A percentile compares a stretch with the other conserved stretches of the same genome.
Conservation (phyloP, 805 yeast genomes). For the Torulaspora delbrueckii region DNA sequence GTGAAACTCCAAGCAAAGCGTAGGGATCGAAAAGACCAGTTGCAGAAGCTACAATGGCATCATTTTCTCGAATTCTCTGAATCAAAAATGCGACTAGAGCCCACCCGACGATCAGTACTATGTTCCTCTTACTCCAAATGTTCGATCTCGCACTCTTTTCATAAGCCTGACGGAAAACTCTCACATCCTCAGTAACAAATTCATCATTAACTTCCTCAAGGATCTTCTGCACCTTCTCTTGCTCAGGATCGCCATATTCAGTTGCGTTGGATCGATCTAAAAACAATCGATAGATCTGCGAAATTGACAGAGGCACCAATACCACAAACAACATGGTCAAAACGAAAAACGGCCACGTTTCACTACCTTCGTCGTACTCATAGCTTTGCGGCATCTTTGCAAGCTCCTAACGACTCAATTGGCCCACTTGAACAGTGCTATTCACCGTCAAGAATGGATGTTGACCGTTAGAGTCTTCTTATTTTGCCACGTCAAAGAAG, state of each 20-base stretch:
- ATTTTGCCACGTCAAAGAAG: not conserved
- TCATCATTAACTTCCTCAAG: conserved; percentile 20
- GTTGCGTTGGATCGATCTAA: conserved; percentile 14
- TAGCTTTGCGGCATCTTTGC: conserved; percentile 32
- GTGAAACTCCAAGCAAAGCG: conserved; percentile 69
- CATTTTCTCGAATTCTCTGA: conserved; percentile 37
- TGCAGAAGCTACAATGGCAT: conserved; percentile 44
- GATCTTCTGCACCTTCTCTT: conserved; percentile 7
- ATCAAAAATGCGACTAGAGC: conserved; percentile 42
- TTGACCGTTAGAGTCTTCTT: not conserved
- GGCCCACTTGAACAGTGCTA: not conserved
- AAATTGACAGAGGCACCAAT: conserved; percentile 58
- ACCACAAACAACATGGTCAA: conserved; percentile 65
- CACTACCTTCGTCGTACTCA: conserved; percentile 78
- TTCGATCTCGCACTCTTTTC: conserved; percentile 20
- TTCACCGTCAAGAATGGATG: not conserved
- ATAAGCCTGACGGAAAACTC: conserved; percentile 21
- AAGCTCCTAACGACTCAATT: not conserved
- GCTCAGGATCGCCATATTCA: conserved; percentile 4
- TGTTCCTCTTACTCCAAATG: conserved; percentile 18
- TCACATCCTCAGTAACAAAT: conserved; percentile 20
- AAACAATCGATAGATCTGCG: conserved; percentile 27
- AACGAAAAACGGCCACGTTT: conserved; percentile 90
- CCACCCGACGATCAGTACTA: conserved; percentile 55
- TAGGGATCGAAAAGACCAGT: conserved; percentile 75